Conservation (phyloP, 495 filamentous ascomycete genomes). For the Copromyces sp. region DNA sequence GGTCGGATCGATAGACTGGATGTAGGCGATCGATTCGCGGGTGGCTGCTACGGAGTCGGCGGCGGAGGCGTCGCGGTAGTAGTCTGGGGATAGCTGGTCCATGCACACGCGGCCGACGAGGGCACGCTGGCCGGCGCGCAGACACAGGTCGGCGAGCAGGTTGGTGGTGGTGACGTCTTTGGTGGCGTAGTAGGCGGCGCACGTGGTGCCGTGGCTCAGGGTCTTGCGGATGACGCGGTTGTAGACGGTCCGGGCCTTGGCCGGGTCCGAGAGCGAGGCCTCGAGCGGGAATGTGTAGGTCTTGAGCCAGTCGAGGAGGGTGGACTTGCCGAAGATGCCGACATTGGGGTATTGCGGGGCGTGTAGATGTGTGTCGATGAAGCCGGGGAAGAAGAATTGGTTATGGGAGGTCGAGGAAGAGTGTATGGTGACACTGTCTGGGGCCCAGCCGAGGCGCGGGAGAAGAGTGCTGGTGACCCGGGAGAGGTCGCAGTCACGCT, state of each 20-base stretch:
- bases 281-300: conserved; percentile 96
- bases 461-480: conserved; percentile 16
- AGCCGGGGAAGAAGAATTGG: conserved; percentile 88
- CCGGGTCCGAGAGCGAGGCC: conserved; percentile 47
- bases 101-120: conserved; percentile 89
- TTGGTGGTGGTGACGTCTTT: conserved; percentile 74
- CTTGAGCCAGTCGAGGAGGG: conserved; percentile 82
- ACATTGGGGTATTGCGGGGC: conserved; percentile 88
- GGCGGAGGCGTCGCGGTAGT: conserved; percentile 62
- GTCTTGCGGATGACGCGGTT: conserved; percentile 63
- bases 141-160: conserved; percentile 73
- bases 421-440: conserved; percentile 29
- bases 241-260: conserved; percentile 53
- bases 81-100: conserved; percentile 62
- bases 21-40: conserved; percentile 53
- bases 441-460: conserved; percentile 26
- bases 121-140: conserved; percentile 68
- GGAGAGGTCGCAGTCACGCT: conserved; percentile 21
- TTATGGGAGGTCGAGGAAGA: conserved; percentile 21
- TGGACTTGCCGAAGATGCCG: conserved; percentile 83
- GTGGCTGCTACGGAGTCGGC: conserved; percentile 48
- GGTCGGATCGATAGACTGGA: conserved; percentile 53
- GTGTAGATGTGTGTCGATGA: conserved; percentile 93
- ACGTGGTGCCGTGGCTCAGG: conserved; percentile 82
- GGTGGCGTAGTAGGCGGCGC: conserved; percentile 86